These are phyloP conservation scores for Talaromyces sp. DNA, from an alignment of 2,329 filamentous ascomycete species.

Conservation along the genomic window DNA sequence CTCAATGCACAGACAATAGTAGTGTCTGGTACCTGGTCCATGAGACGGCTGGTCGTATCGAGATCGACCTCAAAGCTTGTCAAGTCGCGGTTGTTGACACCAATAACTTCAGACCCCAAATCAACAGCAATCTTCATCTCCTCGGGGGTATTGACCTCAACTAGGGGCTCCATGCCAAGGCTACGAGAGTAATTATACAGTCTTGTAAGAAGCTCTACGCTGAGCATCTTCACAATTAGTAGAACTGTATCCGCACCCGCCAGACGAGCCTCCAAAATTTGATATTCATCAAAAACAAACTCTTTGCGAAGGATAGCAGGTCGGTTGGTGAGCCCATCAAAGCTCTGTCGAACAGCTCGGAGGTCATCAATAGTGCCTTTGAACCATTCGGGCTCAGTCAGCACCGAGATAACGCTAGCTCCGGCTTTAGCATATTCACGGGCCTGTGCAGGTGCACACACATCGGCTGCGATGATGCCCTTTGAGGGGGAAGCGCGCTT, in stretches of 20 bases:
- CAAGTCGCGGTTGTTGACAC: slow-evolving; percentile 96
- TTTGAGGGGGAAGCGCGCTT: slow-evolving; percentile 97
- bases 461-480: slow-evolving; percentile 84
- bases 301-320: slow-evolving; percentile 93
- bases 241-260: slow-evolving; percentile 93
- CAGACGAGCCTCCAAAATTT: slow-evolving; percentile 90
- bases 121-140: slow-evolving; percentile 89
- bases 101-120: slow-evolving; percentile 86
- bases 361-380: slow-evolving; percentile 96
- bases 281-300: slow-evolving; percentile 97
- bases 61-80: slow-evolving; percentile 97
- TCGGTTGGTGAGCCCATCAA: slow-evolving; percentile 89
- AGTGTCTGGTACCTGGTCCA: slow-evolving; percentile 80
- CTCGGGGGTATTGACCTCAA: slow-evolving; percentile 92
- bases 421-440: slow-evolving; percentile 89
- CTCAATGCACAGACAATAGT: slow-evolving; percentile 93
- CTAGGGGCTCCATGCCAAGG: slow-evolving; percentile 94
- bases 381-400: slow-evolving; percentile 99
- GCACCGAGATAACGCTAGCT: slow-evolving; percentile 95
- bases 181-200: slow-evolving; percentile 88
- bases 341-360: slow-evolving; percentile 78
- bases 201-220: slow-evolving; percentile 69
- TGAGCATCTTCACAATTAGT: slow-evolving; percentile 97
- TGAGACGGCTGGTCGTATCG: slow-evolving; percentile 83
- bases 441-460: slow-evolving; percentile 87